Conservation (phyloP, 306 rosid species). For the Trifolium pratense region DNA sequence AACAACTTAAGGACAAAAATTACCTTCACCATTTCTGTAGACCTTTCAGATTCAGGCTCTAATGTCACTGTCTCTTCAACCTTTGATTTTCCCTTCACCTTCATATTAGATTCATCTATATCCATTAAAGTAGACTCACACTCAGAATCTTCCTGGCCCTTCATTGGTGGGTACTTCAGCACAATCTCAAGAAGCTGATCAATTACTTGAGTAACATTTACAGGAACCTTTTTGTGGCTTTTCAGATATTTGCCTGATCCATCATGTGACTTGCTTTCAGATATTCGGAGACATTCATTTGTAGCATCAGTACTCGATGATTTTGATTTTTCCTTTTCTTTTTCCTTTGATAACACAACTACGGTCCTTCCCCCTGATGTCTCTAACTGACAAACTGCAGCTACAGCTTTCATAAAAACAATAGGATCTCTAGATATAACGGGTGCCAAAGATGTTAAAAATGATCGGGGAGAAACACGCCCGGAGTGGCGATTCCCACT, state of each 20-base stretch:
- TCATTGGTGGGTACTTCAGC: conserved; percentile 69
- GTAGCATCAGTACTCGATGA: conserved; percentile 69
- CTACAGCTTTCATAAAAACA: conserved; percentile 93
- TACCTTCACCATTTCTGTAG: conserved; percentile 90
- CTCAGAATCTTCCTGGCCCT: conserved; percentile 57
- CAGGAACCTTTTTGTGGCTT: conserved; percentile 88
- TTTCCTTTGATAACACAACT: conserved; percentile 84
- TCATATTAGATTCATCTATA: conserved; percentile 84
- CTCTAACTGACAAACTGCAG: conserved; percentile 90
- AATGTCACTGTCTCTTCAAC: conserved; percentile 64
- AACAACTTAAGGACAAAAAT: conserved; percentile 91
- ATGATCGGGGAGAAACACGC: conserved; percentile 75
- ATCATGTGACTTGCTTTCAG: conserved; percentile 83
- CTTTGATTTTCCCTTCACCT: conserved; percentile 96
- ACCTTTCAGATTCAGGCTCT: conserved; percentile 83
- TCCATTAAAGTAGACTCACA: conserved; percentile 74
- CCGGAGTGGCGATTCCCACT: conserved; percentile 85
- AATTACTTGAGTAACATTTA: conserved; percentile 89
- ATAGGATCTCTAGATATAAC: conserved; percentile 96
- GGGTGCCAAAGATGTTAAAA: conserved; percentile 88
- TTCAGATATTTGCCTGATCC: conserved; percentile 81
- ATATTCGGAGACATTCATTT: conserved; percentile 74
- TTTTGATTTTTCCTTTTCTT: conserved; percentile 86
- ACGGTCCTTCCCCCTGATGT: conserved; percentile 87
- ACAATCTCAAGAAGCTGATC: conserved; percentile 98